Evolutionary conservation across 345 rosid species (phyloP), one percentile per base, ranked within the genome.

Genomic region (Garcia nutans): DNA sequence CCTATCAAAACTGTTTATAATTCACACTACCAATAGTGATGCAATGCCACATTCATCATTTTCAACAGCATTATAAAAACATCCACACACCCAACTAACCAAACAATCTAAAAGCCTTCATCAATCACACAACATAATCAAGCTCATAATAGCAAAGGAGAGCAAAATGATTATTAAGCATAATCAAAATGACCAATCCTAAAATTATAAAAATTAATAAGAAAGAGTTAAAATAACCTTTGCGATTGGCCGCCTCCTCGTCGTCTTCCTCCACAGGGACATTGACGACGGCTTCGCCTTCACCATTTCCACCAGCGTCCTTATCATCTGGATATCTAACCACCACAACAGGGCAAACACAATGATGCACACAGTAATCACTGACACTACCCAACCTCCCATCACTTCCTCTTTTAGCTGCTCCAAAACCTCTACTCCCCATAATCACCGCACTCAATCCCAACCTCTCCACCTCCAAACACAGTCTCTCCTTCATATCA

Each of bases 401-500:
- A 49, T 91, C 96, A 55, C 84, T 89, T 17, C 97, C 98, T 28
- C 87, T 80, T 81, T 77, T 87, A 79, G 85, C 94, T 1, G 99
- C 99, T 2, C 99, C 97, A 68, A 84, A 92, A 6, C 97, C 97
- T 65, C 97, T 68, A 69, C 98, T 93, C 1, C 98, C 98, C 97
- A 94, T 89, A 13, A 94, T 89, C 54, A 92, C 94, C 0, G 93
- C 94, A 54, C 95, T 91, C 54, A 94, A 79, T 7, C 86, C 86
- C 31, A 94, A 78, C 81, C 97, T 77, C 84, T 94, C 98, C 60
- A 88, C 92, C 86, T 94, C 98, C 73, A 94, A 69, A 54, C 97
- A 94, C 10, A 94, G 85, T 79, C 98, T 88, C 90, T 94, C 98
- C 82, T 91, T 90, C 98, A 93, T 93, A 71, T 93, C 98, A 49